phyloP scores from a whole-genome alignment of 495 filamentous ascomycete genomes.

The Penicillium salamii region DNA sequence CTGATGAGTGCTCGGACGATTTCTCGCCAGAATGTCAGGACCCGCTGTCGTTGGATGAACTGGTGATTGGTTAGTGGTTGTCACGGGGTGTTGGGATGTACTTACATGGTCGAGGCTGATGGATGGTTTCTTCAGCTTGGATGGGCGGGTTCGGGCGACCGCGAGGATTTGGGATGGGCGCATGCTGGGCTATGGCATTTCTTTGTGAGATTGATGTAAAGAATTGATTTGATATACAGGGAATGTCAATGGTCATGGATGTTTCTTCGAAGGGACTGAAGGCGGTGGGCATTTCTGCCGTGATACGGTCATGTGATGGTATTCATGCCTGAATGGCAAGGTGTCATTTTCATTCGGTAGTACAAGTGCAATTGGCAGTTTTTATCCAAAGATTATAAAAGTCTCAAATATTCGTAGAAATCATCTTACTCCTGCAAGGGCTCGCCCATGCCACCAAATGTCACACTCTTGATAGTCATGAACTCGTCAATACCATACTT shows the following conservation, averaged over 20 bases:
- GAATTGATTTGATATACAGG: too few relatives aligned
- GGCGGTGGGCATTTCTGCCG: neutral
- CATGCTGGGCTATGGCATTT: constrained; percentile 25
- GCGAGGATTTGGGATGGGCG: constrained; percentile 27
- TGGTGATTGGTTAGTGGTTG: constrained; percentile 16
- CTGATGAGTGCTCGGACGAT: constrained; percentile 39
- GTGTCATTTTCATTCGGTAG: neutral
- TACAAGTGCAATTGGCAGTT: too few relatives aligned
- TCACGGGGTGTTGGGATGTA: neutral
- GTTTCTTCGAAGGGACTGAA: neutral
- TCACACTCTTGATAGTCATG: constrained; percentile 81
- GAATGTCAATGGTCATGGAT: too few relatives aligned
- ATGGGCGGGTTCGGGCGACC: constrained; percentile 27
- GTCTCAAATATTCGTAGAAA: neutral
- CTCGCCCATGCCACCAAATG: constrained; percentile 72
- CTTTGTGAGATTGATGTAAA: neutral
- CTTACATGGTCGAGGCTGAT: constrained; percentile 43
- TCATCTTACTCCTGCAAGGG: constrained; percentile 39
- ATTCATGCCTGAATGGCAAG: neutral
- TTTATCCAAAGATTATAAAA: neutral
- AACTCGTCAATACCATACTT: constrained; percentile 92
- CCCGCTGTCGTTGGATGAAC: constrained; percentile 44
- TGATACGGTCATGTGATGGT: neutral
- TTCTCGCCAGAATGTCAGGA: constrained; percentile 39
- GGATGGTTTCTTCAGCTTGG: constrained; percentile 38